Evolutionary conservation across 352 stramenopile species (phyloP), one percentile per base, ranked within the genome.

Genomic region (Globisporangium acanthophoron): DNA sequence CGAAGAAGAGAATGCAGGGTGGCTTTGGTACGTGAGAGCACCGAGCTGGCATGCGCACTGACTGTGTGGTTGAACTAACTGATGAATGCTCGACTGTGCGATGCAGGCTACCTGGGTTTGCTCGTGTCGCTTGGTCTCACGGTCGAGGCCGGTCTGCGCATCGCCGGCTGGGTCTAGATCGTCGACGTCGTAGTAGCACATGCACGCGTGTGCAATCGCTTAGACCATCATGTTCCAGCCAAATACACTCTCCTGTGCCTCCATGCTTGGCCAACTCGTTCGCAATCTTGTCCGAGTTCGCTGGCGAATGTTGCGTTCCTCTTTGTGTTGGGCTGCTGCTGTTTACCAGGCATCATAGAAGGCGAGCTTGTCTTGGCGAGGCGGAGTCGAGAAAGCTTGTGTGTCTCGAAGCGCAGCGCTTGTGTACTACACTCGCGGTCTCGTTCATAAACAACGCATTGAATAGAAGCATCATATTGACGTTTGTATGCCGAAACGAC

Each of bases 1-100:
- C 81, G n/a, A 63, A 63, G 49, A 91, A 91, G 76, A 70, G 78
- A 44, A 29, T 73, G 55, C 76, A 82, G 41, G 81, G 78, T 21
- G 13, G 3, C 6, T 82, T 91, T 53, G 80, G 80, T 88, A 61
- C 40, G 69, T 37, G 64, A 15, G 13, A 43, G 11, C 37, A 18
- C 3, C 13, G 33, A 37, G 33, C 33, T 12, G 33, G 9, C 6
- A 37, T 37, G 33, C 6, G 9, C 33, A 37, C 12, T 43, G 37
- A 18, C 13, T 18, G 37, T 18, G 16, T 16, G 8, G 37, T 5
- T 18, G 12, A 15, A n/a, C n/a, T 45, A 20, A 21, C 43, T 21
- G 43, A 21, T 5, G 13, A 8, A 15, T 20, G 40, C 3, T 9
- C 41, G 3, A 33, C 21, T 46, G n/a, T 18, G 52, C n/a, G 54